phyloP scores from a whole-genome alignment of 2,329 filamentous ascomycete species.

The Colletotrichum brevisporum region DNA sequence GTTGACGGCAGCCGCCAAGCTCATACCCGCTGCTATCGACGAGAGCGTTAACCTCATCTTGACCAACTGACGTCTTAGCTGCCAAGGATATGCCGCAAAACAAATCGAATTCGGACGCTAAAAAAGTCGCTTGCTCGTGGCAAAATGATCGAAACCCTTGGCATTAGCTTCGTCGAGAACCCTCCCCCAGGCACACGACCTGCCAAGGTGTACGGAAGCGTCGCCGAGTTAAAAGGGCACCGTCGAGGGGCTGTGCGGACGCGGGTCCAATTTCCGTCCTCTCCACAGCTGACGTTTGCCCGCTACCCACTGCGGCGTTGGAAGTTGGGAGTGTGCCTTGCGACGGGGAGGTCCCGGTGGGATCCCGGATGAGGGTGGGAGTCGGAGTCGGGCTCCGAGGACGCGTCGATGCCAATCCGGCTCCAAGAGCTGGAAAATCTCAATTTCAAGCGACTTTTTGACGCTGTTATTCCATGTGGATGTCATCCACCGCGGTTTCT shows the following conservation, averaged over 20 bases:
- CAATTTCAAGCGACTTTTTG: too few species aligned
- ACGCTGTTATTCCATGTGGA: too few species aligned
- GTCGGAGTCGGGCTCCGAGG: too few species aligned
- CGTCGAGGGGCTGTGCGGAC: conserved; percentile 30
- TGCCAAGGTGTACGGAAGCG: conserved; percentile 19
- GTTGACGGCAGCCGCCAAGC: conserved; percentile 9
- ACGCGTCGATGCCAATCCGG: too few species aligned
- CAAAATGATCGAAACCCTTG: conserved; percentile 13
- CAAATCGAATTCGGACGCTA: background rate
- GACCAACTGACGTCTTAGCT: background rate
- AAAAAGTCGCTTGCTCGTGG: too few species aligned
- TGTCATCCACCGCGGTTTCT: too few species aligned
- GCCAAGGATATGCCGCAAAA: background rate
- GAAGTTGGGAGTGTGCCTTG: background rate
- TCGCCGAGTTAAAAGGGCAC: conserved; percentile 9
- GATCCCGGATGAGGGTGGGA: too few species aligned
- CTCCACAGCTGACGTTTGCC: conserved; percentile 39
- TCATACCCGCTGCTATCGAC: conserved; percentile 10
- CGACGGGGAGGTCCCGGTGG: background rate
- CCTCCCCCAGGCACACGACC: background rate
- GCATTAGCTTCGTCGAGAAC: conserved; percentile 16
- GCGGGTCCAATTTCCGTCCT: conserved; percentile 37
- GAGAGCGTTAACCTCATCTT: conserved; percentile 25
- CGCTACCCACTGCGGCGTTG: conserved; percentile 20
- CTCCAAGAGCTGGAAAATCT: too few species aligned